A percentile compares a stretch with the other conserved stretches of the same genome.
Conservation (phyloP, 106 monocot genomes). For the Dendrobium chrysotoxum region DNA sequence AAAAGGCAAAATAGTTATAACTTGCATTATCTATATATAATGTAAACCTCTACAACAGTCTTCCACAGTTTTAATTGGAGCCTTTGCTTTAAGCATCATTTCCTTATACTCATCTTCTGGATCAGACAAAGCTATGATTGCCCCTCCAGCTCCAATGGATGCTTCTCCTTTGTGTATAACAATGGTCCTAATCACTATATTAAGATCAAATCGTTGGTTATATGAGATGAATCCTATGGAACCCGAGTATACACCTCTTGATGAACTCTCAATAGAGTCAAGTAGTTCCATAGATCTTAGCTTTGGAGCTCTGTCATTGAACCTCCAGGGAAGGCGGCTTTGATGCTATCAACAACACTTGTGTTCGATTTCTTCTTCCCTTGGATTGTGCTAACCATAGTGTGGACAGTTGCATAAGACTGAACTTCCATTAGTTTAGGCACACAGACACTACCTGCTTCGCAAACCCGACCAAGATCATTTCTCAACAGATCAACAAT, state of each 20-base stretch:
- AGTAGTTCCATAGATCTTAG: constrained; percentile 91
- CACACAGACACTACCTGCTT: constrained; percentile 72
- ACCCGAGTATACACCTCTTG: constrained; percentile 90
- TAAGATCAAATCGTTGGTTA: constrained; percentile 82
- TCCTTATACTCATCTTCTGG: constrained; percentile 81
- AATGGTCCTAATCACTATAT: constrained; percentile 85
- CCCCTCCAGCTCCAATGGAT: constrained; percentile 86
- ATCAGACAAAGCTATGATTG: constrained; percentile 67
- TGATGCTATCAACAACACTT: constrained; percentile 61
- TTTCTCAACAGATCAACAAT: constrained; percentile 97
- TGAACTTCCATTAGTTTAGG: constrained; percentile 76
- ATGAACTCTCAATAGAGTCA: constrained; percentile 66
- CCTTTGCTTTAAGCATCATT: constrained; percentile 86
- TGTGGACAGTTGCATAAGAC: constrained; percentile 93
- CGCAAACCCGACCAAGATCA: constrained; percentile 82
- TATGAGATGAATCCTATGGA: constrained; percentile 92
- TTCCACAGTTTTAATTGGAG: constrained; percentile 50
- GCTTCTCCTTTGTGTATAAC: constrained; percentile 69
- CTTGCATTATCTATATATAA: background rate
- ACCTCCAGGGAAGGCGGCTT: constrained; percentile 89
- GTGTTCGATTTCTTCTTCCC: constrained; percentile 47
- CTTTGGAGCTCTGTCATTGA: constrained; percentile 98
- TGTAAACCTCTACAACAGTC: constrained; percentile 15
- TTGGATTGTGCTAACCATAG: constrained; percentile 81
- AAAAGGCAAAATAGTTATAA: background rate